Evolutionary conservation across 768 basidiomycete genomes (phyloP), one percentile per base, ranked within the genome.

Genomic region (Botryobasidium botryosum): DNA sequence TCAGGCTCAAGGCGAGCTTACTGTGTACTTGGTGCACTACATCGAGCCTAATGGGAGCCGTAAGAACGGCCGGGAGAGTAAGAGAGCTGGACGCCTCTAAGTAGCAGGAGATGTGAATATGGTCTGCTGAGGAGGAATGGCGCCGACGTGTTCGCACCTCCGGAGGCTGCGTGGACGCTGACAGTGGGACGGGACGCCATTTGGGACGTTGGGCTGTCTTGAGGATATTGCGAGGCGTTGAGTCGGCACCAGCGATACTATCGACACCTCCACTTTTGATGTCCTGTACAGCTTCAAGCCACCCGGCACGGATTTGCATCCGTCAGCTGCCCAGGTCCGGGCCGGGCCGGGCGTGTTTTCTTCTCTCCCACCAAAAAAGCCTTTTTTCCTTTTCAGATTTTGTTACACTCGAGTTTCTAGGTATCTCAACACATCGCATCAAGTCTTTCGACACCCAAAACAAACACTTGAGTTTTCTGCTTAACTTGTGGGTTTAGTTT

Each of bases 21-120:
- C 94, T 99, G 84, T 97, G 91, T 49, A 99, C 87, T 65, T 90
- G 88, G 50, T 85, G 75, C 56, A 99, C 92, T 53, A 99, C 90
- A 74, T 99, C 94, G 61, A 92, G 77, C 65, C 94, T 75, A 67
- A 99, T 97, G 58, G 94, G 92, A 31, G 92, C 94, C 57, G 88
- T 91, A 59, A 99, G 70, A 60, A 99, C 94, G 57, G 88, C 87
- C 43, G 92, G 88, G 56, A 91, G 82, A 46, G 86, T 83, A 43
- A 91, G 77, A 38, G 88, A 92, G 62, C 74, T 70, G 33, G 87
- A 85, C 35, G 82, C 69, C 73, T 88, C 85, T 84, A 53, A 40
- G 41, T 17, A 46, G 26, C 24, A 53, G 57, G 43, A 56, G 48
- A 38, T 25, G 32, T 40, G 38, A 20, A 25, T 4, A 31, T 54